phyloP scores from a whole-genome alignment of 306 rosid genomes.

The Hippophae rhamnoides region DNA sequence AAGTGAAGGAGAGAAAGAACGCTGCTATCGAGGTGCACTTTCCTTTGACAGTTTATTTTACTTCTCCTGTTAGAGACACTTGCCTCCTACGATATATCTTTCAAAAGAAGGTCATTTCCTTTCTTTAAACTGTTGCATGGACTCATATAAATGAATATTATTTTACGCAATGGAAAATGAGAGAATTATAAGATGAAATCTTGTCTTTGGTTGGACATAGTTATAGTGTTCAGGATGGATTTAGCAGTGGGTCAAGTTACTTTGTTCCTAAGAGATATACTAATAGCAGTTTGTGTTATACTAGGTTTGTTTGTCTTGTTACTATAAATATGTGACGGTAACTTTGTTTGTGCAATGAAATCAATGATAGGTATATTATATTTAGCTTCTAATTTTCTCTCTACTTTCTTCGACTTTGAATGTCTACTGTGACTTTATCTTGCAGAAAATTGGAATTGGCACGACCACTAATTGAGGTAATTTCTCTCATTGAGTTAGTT shows the following conservation, averaged over 20 bases:
- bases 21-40: slow-evolving; percentile 51
- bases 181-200: slow-evolving; percentile 10
- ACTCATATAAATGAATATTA: background rate
- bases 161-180: slow-evolving; percentile 34
- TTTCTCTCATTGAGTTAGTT: slow-evolving; percentile 16
- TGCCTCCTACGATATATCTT: background rate
- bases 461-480: slow-evolving; percentile 40
- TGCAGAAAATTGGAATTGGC: slow-evolving; percentile 42
- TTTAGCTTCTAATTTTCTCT: too few relatives aligned
- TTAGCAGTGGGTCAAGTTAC: too few relatives aligned
- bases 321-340: too few relatives aligned
- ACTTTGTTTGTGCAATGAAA: too few relatives aligned
- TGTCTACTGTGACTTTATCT: slow-evolving; percentile 10
- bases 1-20: slow-evolving; percentile 60
- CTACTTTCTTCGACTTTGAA: slow-evolving; percentile 30
- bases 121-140: too few relatives aligned
- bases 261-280: too few relatives aligned
- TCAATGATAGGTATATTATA: too few relatives aligned
- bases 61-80: background rate
- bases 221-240: too few relatives aligned
- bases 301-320: too few relatives aligned
- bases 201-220: too few relatives aligned
- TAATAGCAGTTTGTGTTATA: too few relatives aligned
- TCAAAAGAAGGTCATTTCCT: background rate
- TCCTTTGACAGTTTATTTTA: slow-evolving; percentile 7